phyloP scores from a whole-genome alignment of 2,329 filamentous ascomycete species.

The Botryotinia convoluta region DNA sequence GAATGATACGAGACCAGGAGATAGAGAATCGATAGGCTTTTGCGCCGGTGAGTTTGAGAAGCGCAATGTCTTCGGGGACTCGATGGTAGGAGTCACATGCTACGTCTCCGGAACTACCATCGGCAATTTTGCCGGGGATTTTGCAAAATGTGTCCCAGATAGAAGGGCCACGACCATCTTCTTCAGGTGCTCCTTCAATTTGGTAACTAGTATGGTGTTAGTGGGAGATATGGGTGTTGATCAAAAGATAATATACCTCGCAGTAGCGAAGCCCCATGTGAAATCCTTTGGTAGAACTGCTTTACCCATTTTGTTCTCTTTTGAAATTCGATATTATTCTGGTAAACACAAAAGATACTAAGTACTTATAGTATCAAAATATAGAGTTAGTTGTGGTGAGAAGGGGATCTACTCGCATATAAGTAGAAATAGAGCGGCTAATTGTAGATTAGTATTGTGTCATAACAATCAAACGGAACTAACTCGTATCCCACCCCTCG shows the following conservation, averaged over 20 bases:
- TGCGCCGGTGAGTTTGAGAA: constrained; percentile 72
- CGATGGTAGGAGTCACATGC: constrained; percentile 88
- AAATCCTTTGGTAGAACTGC: constrained; percentile 63
- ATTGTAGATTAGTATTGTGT: constrained; percentile 5
- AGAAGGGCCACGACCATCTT: constrained; percentile 75
- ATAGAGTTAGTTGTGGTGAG: not conserved
- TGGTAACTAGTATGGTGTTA: constrained; percentile 63
- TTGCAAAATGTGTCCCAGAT: constrained; percentile 92
- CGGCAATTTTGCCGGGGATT: constrained; percentile 78
- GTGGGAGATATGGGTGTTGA: constrained; percentile 5
- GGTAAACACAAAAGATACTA: constrained; percentile 16
- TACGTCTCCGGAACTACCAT: constrained; percentile 69
- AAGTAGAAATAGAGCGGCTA: constrained; percentile 18
- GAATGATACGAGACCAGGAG: constrained; percentile 81
- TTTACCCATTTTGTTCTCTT: constrained; percentile 44
- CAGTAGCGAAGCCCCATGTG: constrained; percentile 77
- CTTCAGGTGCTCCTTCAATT: constrained; percentile 72
- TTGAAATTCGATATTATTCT: constrained; percentile 11
- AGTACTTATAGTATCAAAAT: not conserved
- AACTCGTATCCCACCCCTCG: constrained; percentile 22
- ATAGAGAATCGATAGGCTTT: constrained; percentile 81
- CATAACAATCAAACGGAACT: constrained; percentile 6
- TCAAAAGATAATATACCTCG: constrained; percentile 54
- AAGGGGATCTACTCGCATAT: constrained; percentile 9
- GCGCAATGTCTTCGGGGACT: constrained; percentile 70